Base-by-base conservation (phyloP, 768 basidiomycete species). In the Coprinopsis strossmayeri region DNA sequence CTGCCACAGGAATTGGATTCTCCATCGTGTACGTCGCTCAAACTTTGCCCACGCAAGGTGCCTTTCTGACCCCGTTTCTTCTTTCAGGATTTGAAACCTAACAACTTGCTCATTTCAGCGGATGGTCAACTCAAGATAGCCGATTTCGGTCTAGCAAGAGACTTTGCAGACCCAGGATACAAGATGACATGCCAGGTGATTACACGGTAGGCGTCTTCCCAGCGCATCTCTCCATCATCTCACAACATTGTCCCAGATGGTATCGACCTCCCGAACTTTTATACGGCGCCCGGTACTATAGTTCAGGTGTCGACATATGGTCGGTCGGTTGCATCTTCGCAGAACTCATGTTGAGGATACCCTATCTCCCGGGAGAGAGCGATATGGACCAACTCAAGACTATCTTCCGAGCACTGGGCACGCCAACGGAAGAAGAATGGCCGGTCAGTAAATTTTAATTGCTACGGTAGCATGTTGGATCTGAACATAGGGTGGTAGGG, bases 111-210 rank as follows among this genome's bases (percentile, higher is more conserved):
- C 59, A 87, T 99, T 52, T 81, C 92, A 0, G 79, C 87, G 0
- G 80, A 91, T 45, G 96, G 96, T 0, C 83, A 89, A 45, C 83
- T 98, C 55, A 99, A 99, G 69, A 79, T 99, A 40, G 96, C 96
- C 11, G 96, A 99, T 79, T 99, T 99, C 64, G 96, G 96, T 77
- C 79, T 99, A 5, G 96, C 96, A 21, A 73, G 96, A 49, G 96
- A 99, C 69, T 95, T 87, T 64, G 91, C 88, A 13, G 96, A 98
- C 58, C 92, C 94, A 21, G 87, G 86, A 2, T 85, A 86, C 60
- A 92, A 91, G 66, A 98, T 99, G 96, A 97, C 96, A 0, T 90
- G 86, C 58, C 93, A 97, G 61, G 95, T 99, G 53, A 97, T 99
- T 67, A 99, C 96, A 15, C 77, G 92, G 92, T 94, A 44, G 46